phyloP scores from a whole-genome alignment of 257 asterid genomes.

The Leonotis leonurus region DNA sequence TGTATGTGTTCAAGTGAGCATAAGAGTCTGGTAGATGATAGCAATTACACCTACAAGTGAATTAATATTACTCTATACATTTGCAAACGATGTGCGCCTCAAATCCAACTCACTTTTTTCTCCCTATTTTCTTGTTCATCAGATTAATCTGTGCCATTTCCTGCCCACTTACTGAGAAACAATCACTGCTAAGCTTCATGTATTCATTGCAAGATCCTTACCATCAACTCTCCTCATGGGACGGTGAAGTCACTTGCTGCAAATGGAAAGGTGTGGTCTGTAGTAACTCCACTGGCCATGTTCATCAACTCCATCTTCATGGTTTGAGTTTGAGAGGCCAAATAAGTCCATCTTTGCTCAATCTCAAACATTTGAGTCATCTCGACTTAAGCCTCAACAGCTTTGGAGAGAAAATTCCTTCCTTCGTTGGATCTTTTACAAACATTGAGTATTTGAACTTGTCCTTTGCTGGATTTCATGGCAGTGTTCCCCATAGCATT shows the following conservation, averaged over 20 bases:
- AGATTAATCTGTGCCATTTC: not conserved
- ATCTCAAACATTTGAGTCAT: slow-evolving; percentile 14
- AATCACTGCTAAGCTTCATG: slow-evolving; percentile 13
- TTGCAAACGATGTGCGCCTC: not conserved
- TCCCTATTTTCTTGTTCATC: not conserved
- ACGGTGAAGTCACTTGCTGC: slow-evolving; percentile 12
- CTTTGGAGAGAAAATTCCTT: slow-evolving; percentile 19
- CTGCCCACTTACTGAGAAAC: slow-evolving; percentile 15
- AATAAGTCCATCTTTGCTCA: slow-evolving; percentile 7
- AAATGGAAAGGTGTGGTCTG: slow-evolving; percentile 13
- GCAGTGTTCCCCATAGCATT: not conserved
- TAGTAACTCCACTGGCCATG: slow-evolving; percentile 7
- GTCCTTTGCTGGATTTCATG: not conserved
- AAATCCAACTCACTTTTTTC: not conserved
- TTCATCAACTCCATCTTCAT: slow-evolving; percentile 2
- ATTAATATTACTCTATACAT: not conserved
- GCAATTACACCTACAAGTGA: not conserved
- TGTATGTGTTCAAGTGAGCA: too few species aligned
- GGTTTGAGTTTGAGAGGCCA: slow-evolving; percentile 6
- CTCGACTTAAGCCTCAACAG: slow-evolving; percentile 17
- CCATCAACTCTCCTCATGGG: slow-evolving; percentile 7
- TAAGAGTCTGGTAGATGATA: not conserved
- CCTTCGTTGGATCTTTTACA: slow-evolving; percentile 9
- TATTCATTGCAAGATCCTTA: slow-evolving; percentile 3
- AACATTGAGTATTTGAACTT: slow-evolving; percentile 11